Percentiles rank a stretch among this genome's conserved stretches.
These are phyloP conservation scores for Phoma sp. DNA, from an alignment of 2,329 filamentous ascomycete species.

Conservation along the genomic window DNA sequence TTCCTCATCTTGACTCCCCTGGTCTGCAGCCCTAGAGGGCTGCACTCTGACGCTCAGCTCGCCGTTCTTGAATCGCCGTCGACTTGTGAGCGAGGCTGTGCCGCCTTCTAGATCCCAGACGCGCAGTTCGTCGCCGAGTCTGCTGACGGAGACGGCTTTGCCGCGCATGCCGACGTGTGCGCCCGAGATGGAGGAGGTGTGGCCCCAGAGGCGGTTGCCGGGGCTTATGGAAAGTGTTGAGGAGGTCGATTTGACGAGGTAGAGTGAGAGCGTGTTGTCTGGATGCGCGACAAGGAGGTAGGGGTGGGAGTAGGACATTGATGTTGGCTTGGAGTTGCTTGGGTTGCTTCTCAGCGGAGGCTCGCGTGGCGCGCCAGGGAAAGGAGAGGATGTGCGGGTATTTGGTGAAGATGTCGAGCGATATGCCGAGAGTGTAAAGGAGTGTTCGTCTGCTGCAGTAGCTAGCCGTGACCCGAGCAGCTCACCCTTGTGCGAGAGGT, in stretches of 20 bases:
- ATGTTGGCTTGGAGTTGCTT: conserved; percentile 51
- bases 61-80: conserved; percentile 51
- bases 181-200: conserved; percentile 86
- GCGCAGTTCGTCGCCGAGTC: conserved; percentile 70
- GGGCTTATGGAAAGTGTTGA: conserved; percentile 71
- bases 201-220: conserved; percentile 83
- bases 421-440: conserved; percentile 48
- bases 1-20: conserved; percentile 28
- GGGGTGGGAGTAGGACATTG: conserved; percentile 70
- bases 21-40: conserved; percentile 42
- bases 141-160: conserved; percentile 88
- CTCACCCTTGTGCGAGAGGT: conserved; percentile 62
- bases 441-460: conserved; percentile 58
- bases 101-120: conserved; percentile 90
- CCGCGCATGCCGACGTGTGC: conserved; percentile 84
- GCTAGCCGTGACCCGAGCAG: conserved; percentile 58
- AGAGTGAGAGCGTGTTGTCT: conserved; percentile 85
- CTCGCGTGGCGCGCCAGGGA: conserved; percentile 34
- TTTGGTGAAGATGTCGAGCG: conserved; percentile 34
- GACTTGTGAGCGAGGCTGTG: conserved; percentile 54
- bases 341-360: conserved; percentile 23
- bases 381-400: conserved; percentile 35
- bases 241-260: conserved; percentile 77
- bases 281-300: conserved; percentile 84
- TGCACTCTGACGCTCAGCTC: conserved; percentile 63